These are phyloP conservation scores for Papilionanthe hybrid DNA, from an alignment of 116 monocot species.

Conservation along the genomic window DNA sequence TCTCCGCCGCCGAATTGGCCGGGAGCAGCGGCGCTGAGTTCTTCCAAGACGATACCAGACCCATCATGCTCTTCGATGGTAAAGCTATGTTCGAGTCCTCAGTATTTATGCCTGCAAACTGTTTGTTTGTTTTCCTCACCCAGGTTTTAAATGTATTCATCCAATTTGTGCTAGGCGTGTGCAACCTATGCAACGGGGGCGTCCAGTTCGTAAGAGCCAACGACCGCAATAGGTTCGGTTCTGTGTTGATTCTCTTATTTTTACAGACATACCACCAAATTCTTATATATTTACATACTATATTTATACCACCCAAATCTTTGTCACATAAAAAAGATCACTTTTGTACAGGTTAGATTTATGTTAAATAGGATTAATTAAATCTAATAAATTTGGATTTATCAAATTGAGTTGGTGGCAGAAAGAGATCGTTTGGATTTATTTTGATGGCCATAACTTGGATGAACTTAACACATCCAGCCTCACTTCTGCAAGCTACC, in stretches of 20 bases:
- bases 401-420: no score
- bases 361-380: no score
- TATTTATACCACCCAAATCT: no score
- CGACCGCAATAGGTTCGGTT: conserved; percentile 62
- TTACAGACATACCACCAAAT: no score
- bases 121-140: not conserved
- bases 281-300: no score
- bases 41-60: conserved; percentile 65
- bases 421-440: no score
- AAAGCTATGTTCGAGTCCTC: not conserved
- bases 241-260: not conserved
- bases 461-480: no score
- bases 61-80: conserved; percentile 98
- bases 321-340: no score
- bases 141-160: not conserved
- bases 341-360: no score
- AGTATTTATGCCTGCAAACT: not conserved
- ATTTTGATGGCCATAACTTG: no score
- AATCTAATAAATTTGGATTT: no score
- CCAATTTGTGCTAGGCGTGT: conserved; percentile 47
- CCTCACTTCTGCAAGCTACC: no score
- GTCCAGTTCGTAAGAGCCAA: conserved; percentile 58
- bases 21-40: conserved; percentile 24
- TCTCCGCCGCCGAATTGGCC: not conserved
- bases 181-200: conserved; percentile 91